phyloP scores from a whole-genome alignment of 2,329 filamentous ascomycete genomes.

The Pseudogymnoascus pannorum region DNA sequence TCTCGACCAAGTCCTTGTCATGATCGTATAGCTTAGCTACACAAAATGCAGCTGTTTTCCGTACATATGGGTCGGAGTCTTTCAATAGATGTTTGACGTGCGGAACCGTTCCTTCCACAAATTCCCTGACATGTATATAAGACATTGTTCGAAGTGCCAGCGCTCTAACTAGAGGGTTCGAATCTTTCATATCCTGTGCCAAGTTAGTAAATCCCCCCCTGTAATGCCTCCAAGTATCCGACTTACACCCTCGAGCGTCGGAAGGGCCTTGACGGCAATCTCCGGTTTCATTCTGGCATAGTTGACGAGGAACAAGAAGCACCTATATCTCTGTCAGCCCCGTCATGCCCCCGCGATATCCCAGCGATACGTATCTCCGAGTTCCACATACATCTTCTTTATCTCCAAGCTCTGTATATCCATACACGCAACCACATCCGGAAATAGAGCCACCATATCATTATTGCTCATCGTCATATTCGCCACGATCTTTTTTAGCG shows the following conservation, averaged over 20 bases:
- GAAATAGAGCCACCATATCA: conserved; percentile 96
- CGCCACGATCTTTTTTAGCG: conserved; percentile 97
- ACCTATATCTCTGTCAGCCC: conserved; percentile 51
- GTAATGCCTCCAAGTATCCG: background rate
- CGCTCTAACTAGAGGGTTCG: conserved; percentile 85
- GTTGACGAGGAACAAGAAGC: conserved; percentile 94
- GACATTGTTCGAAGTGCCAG: conserved; percentile 92
- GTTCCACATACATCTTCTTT: conserved; percentile 83
- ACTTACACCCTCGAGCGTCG: conserved; percentile 71
- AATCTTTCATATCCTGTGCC: conserved; percentile 79
- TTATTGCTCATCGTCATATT: conserved; percentile 99
- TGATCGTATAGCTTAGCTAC: conserved; percentile 98
- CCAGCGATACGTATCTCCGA: background rate
- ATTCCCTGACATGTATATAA: conserved; percentile 94
- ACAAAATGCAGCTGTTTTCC: conserved; percentile 92
- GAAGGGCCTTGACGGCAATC: conserved; percentile 85
- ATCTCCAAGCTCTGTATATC: conserved; percentile 89
- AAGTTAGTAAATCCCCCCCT: conserved; percentile 6
- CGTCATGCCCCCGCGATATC: background rate
- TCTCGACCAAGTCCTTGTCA: conserved; percentile 81
- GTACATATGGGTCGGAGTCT: conserved; percentile 89
- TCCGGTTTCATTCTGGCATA: conserved; percentile 93
- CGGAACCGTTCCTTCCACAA: conserved; percentile 82
- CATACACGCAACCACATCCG: conserved; percentile 94
- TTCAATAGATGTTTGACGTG: conserved; percentile 76